A percentile compares a stretch with the other conserved stretches of the same genome.
Evolutionary conservation across 78 protist genomes (phyloP).

Genomic region (Dictyostelium brefeldianum): DNA sequence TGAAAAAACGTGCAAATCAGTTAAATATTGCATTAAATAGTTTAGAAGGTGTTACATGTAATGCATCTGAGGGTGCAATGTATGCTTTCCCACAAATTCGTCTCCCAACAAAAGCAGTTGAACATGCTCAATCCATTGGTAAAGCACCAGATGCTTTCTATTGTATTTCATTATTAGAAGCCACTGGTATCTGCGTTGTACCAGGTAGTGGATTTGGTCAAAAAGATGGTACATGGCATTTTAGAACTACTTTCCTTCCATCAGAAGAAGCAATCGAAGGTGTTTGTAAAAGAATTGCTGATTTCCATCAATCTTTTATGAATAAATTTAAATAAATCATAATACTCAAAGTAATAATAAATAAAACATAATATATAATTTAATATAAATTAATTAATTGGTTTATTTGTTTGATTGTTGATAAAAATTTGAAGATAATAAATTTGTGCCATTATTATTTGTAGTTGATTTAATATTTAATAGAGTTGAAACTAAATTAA

Average conservation of each 20-base stretch:
- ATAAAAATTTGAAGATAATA: conserved; percentile 1
- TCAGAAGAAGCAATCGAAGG: conserved; percentile 94
- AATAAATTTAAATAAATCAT: conserved; percentile 80
- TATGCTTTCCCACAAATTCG: conserved; percentile 98
- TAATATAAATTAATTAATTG: background rate
- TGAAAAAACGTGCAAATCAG: conserved; percentile 84
- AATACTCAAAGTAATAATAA: background rate
- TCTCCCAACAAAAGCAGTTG: conserved; percentile 95
- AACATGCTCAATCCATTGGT: conserved; percentile 86
- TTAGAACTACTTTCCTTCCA: conserved; percentile 99
- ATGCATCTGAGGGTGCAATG: conserved; percentile 94
- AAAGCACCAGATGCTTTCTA: conserved; percentile 96
- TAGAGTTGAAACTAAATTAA: background rate
- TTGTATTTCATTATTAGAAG: conserved; percentile 93
- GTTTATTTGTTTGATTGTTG: background rate
- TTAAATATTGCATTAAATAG: conserved; percentile 86
- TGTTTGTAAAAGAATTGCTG: conserved; percentile 81
- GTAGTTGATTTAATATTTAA: background rate
- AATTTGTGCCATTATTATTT: conserved; percentile 18
- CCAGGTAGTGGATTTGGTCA: conserved; percentile 99
- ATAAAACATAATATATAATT: background rate
- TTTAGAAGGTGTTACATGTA: conserved; percentile 93
- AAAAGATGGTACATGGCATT: conserved; percentile 97
- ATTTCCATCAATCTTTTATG: conserved; percentile 91
- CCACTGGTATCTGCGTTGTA: conserved; percentile 97